Evolutionary conservation across 352 stramenopile species (phyloP), one percentile per base, ranked within the genome.

Genomic region (Pythium diclinum): DNA sequence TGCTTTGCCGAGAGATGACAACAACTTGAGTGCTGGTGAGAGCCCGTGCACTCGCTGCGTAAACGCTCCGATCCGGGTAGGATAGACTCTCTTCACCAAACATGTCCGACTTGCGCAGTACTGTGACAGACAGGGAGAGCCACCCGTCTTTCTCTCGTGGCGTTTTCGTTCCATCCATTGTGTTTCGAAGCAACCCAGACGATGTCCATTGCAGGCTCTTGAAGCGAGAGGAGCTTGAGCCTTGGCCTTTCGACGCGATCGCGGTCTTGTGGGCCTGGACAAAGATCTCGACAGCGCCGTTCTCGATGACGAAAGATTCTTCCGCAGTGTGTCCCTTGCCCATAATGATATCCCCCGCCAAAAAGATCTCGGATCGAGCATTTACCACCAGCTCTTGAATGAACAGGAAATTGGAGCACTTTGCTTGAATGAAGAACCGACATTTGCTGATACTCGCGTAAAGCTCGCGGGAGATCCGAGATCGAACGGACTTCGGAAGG

Each of bases 281-380:
- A 17, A 52, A 62, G 3, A 79, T 71, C 56, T 89, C 81, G 4
- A 77, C 71, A 19, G 81, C 77, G 1, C 81, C 81, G 21, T 65
- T 81, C 23, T 88, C 71, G 9, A 87, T 67, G 8, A 89, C 68
- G 28, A 84, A 89, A 13, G 85, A 72, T 34, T 87, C 78, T 10
- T 38, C 70, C 1, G 77, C 78, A 38, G 84, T 61, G 28, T 80
- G 78, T 0, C 77, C 81, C 46, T 77, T 72, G 32, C 75, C 74
- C 6, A 78, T 70, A 6, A 89, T 69, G 0, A 74, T 74, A 34
- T 85, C 71, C 13, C 77, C 73, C 1, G 74, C 71, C 5, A 88
- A 56, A 28, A 87, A 88, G 46, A 88, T 76, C 47, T 88, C 72
- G 34, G 74, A 80, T 3, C 72, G 77, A 53, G 77, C 56, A 3